Evolutionary conservation across 2,329 filamentous ascomycete species (phyloP), one percentile per base, ranked within the genome.

Genomic region (Penicillium crustosum): DNA sequence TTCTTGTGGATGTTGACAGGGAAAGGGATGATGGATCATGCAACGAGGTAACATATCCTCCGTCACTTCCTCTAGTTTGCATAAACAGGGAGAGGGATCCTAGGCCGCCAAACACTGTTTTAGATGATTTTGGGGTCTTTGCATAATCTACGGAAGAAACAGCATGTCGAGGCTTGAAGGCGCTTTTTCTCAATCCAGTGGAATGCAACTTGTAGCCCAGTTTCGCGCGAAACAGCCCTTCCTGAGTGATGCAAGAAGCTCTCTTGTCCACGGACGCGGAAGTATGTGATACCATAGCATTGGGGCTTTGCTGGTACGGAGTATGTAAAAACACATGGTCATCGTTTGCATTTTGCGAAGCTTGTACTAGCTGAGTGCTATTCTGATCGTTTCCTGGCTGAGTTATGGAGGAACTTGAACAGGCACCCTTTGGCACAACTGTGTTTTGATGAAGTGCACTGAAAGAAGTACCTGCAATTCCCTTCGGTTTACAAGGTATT

Each of bases 71-170:
- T 53, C 79, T 77, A 8, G 80, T 70, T 49, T 79, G 73, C 74
- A 85, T 81, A 61, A 83, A 86, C 29, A 76, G 79, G 6, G 78
- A 73, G 31, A 85, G 65, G 4, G 79, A 78, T 9, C 70, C 71
- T 1, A 61, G 77, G 78, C 63, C 79, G 29, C 31, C 13, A 23
- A 29, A 38, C 8, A n/a, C 21, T n/a, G 17, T 3, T 5, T 38
- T 17, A 21, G 21, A 47, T 5, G 27, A 13, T 36, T 25, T 25
- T 6, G 23, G 4, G 8, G 50, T 29, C 31, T 27, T 4, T 23
- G 17, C 27, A 15, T 6, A 21, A 17, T 36, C 25, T 38, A 47
- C 33, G 29, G 41, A 21, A 47, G 23, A 27, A 38, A 17, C 4
- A 9, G 17, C 6, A 10, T 29, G 17, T 29, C 33, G 17, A 45